These are phyloP conservation scores for Bimuria novae-zelandiae DNA, from an alignment of 2,329 filamentous ascomycete species.

Conservation along the genomic window DNA sequence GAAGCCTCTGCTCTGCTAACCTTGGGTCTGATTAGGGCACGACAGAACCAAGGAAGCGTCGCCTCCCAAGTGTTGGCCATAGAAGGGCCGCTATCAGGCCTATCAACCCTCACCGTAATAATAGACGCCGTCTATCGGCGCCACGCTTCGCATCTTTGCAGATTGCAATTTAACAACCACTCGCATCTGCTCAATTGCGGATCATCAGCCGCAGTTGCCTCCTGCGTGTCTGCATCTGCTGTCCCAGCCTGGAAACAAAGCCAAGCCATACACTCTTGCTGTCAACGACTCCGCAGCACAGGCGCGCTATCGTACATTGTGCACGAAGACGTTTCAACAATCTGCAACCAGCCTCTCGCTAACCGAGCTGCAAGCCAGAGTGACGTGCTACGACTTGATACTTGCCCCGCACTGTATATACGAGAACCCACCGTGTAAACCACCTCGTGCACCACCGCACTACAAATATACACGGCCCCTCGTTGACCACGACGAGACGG, in stretches of 20 bases:
- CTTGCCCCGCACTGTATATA: not conserved
- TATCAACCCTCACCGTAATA: conserved; percentile 23
- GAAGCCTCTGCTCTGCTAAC: not conserved
- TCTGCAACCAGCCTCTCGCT: conserved; percentile 7
- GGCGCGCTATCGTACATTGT: not conserved
- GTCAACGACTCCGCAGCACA: conserved; percentile 5
- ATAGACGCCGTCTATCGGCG: conserved; percentile 15
- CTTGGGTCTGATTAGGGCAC: conserved; percentile 13
- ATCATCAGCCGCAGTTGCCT: no score
- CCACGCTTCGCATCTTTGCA: conserved; percentile 14
- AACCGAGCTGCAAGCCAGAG: not conserved
- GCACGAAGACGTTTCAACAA: conserved; percentile 5
- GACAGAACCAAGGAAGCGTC: conserved; percentile 21
- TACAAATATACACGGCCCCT: no score
- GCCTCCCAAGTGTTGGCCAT: conserved; percentile 18
- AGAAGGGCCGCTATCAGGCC: conserved; percentile 10
- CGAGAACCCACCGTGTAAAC: not conserved
- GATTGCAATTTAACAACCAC: conserved; percentile 8
- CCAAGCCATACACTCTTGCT: conserved; percentile 20
- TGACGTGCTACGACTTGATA: conserved; percentile 10
- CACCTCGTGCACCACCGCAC: no score
- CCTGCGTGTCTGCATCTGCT: conserved; percentile 5
- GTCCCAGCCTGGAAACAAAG: conserved; percentile 20
- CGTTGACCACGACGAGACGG: conserved; percentile 1
- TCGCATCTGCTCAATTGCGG: not conserved